phyloP scores from a whole-genome alignment of 2,329 filamentous ascomycete genomes.

The Trichoderma sp. region DNA sequence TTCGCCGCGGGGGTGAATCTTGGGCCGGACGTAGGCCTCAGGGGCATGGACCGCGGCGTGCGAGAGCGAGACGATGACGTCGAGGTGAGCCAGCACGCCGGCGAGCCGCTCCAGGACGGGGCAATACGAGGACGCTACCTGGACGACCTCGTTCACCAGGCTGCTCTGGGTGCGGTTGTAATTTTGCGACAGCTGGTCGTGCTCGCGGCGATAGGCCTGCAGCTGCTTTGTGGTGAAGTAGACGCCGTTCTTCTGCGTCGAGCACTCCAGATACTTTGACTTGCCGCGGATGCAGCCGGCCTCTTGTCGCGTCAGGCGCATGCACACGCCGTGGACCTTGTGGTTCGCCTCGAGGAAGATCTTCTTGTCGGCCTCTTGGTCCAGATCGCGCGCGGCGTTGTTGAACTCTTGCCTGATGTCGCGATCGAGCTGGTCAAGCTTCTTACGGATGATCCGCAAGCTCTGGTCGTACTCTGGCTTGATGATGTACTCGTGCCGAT shows the following conservation, averaged over 20 bases:
- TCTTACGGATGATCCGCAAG: constrained; percentile 83
- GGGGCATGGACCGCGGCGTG: constrained; percentile 93
- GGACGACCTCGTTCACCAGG: constrained; percentile 88
- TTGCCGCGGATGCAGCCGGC: constrained; percentile 93
- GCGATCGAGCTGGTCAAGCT: constrained; percentile 78
- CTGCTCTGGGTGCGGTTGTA: constrained; percentile 95
- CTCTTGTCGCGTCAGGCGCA: constrained; percentile 88
- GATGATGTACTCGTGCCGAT: constrained; percentile 98
- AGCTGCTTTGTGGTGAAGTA: constrained; percentile 91
- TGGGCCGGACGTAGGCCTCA: constrained; percentile 86
- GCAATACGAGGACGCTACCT: constrained; percentile 90
- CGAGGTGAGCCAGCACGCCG: constrained; percentile 85
- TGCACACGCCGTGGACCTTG: constrained; percentile 93
- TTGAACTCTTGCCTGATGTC: constrained; percentile 84
- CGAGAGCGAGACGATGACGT: constrained; percentile 92
- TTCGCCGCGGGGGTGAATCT: constrained; percentile 82
- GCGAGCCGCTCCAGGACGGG: constrained; percentile 89
- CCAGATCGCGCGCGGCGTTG: constrained; percentile 75
- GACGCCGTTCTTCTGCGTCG: constrained; percentile 97
- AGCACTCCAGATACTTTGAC: constrained; percentile 86
- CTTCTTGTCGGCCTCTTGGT: constrained; percentile 96
- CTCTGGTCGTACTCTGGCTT: constrained; percentile 96
- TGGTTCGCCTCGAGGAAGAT: constrained; percentile 91
- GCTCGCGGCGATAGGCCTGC: constrained; percentile 80
- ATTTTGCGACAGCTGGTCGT: constrained; percentile 89